Conservation (phyloP, 1,139 yeast genomes). For the Scheffersomyces titani region DNA sequence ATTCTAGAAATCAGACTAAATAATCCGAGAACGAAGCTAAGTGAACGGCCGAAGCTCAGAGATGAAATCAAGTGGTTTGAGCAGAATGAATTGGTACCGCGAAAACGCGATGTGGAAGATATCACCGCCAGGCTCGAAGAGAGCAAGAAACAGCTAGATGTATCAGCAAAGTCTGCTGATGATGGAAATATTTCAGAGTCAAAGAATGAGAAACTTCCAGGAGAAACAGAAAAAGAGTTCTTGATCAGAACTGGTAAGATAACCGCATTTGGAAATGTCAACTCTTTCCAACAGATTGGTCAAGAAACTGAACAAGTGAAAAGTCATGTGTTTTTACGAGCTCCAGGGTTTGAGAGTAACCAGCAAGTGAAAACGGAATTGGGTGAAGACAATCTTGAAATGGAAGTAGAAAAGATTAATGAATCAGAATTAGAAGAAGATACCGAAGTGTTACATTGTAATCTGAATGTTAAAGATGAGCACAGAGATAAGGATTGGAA, state of each 20-base stretch:
- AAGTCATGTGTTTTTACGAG: conserved; percentile 36
- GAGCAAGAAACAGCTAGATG: conserved; percentile 21
- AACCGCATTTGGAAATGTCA: conserved; percentile 85
- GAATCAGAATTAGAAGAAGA: conserved; percentile 1
- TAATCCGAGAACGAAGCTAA: conserved; percentile 62
- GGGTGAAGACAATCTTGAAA: conserved; percentile 1
- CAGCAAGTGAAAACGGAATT: conserved; percentile 1
- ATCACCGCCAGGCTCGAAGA: conserved; percentile 56
- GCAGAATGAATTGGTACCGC: conserved; percentile 52
- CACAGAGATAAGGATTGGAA: conserved; percentile 20
- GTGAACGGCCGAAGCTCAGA: conserved; percentile 57
- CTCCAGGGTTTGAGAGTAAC: conserved; percentile 36
- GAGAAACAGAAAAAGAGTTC: conserved; percentile 77
- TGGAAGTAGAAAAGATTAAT: conserved; percentile 11
- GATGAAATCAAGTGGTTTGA: conserved; percentile 58
- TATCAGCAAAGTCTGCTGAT: conserved; percentile 4
- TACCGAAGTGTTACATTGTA: conserved; percentile 4
- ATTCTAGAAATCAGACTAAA: conserved; percentile 50
- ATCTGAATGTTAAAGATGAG: conserved; percentile 16
- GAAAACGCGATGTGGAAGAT: conserved; percentile 64
- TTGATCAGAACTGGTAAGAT: conserved; percentile 87
- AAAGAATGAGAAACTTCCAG: conserved; percentile 42
- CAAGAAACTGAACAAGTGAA: conserved; percentile 12
- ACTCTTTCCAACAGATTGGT: conserved; percentile 45
- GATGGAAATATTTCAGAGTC: conserved; percentile 4